Base-by-base conservation (phyloP, 1,139 yeast genomes). In the Zygotorulaspora mrakii region DNA sequence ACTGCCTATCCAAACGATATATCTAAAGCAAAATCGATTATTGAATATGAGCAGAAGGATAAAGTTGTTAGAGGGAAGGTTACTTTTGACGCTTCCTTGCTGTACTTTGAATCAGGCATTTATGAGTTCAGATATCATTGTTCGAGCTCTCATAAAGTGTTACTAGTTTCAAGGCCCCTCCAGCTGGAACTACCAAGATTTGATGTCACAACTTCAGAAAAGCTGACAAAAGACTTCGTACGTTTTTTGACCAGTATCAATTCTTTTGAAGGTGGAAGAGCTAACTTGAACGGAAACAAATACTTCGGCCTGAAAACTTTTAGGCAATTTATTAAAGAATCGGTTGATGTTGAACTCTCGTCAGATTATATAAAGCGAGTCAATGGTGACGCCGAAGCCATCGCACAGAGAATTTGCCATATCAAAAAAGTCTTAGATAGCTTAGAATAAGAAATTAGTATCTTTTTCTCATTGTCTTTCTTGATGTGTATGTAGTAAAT, bases 91-190 rank as follows among this genome's bases (percentile, higher is more conserved):
- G 71, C 71, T 7, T 70, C 72, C 7, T 65, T 72, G 35, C 64
- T 82, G 33, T 73, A 73, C 53, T 82, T 84, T 79, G 82, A 80
- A 51, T 77, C 74, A 40, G 95, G 95, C 0, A 69, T 77, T 29
- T 85, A 79, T 61, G 94, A 85, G 61, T 73, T 85, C 54, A 71
- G 95, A 61, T 83, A 82, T 54, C 94, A 86, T 57, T 69, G 75
- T 38, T 75, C 73, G 38, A 79, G 78, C 18, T 76, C 79, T 45
- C 95, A 86, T 59, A 82, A 78, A 46, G 94, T 85, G 20, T 69
- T 81, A 25, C 72, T 74, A 43, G 71, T 79, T 34, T 78, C 91
- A 0, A 73, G 71, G 45, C 88, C 91, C n/a, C 82, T 85, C 63
- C 84, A 80, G 59, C 69, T 85, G 32, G 70, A 65, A 33, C 59